A percentile compares a stretch with the other conserved stretches of the same genome.
Evolutionary conservation across 352 stramenopile species (phyloP).

Genomic region (Phytopythium litorale): DNA sequence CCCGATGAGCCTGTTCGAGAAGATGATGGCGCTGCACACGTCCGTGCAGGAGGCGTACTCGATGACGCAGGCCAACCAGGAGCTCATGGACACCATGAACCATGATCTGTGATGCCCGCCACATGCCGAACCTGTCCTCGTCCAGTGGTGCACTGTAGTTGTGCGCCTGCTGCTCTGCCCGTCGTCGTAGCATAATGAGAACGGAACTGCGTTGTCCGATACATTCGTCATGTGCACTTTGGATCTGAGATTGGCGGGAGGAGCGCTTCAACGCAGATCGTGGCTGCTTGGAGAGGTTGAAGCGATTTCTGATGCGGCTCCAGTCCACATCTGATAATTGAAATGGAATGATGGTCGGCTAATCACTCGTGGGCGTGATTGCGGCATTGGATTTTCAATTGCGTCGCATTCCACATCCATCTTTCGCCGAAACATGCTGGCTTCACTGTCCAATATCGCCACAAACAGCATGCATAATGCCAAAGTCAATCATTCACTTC

Average conservation of each 20-base stretch:
- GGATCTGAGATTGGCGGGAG: no score
- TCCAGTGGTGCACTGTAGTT: not conserved
- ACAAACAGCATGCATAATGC: no score
- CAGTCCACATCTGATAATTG: not conserved
- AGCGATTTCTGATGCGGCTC: not conserved
- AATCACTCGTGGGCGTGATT: no score
- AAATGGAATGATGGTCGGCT: not conserved
- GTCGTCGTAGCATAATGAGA: not conserved
- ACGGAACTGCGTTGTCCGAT: not conserved
- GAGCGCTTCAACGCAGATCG: not conserved
- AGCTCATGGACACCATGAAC: slow-evolving; percentile 39
- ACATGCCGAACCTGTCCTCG: not conserved
- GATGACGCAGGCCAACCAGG: slow-evolving; percentile 38
- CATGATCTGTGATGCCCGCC: slow-evolving; percentile 15
- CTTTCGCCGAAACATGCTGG: not conserved
- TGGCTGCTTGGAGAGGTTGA: not conserved
- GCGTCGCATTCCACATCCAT: not conserved
- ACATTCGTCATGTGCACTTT: not conserved
- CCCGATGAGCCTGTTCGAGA: slow-evolving; percentile 5
- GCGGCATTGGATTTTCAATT: not conserved
- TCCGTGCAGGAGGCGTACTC: slow-evolving; percentile 34
- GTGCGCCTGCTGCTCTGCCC: not conserved
- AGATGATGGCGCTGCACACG: slow-evolving; percentile 36
- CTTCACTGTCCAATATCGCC: not conserved
- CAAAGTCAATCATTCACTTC: no score